Percentiles rank a stretch among this genome's conserved stretches.
Evolutionary conservation across 139 green algal genomes (phyloP).

Genomic region (Haematococcus lacustris): DNA sequence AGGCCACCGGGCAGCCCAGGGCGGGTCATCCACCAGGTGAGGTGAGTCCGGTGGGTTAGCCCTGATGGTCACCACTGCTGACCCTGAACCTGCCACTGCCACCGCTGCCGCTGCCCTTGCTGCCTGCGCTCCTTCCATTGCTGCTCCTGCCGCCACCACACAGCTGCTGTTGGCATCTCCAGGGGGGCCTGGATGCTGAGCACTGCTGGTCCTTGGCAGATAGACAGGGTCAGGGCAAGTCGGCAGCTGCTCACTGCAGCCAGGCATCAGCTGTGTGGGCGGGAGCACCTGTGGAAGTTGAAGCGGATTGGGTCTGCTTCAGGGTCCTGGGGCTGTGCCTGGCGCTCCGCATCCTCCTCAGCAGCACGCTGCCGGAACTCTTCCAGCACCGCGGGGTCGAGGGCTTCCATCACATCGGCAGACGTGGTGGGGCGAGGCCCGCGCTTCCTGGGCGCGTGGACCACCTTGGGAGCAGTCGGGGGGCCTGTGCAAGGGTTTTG

Average conservation of each 20-base stretch:
- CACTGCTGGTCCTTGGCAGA: no score
- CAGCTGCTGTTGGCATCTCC: not conserved
- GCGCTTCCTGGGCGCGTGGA: conserved; percentile 3
- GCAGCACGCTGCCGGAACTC: conserved; percentile 8
- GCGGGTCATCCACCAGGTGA: not conserved
- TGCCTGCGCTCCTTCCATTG: no score
- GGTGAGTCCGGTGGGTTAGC: not conserved
- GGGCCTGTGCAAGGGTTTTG: no score
- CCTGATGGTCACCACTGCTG: not conserved
- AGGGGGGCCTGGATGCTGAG: not conserved
- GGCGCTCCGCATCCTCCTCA: conserved; percentile 6
- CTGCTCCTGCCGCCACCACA: not conserved
- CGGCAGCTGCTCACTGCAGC: no score
- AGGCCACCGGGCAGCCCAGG: not conserved
- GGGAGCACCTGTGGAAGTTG: conserved; percentile 23
- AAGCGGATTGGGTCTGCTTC: conserved; percentile 14
- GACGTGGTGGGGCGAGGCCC: conserved; percentile 8
- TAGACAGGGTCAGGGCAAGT: no score
- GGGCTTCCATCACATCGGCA: not conserved
- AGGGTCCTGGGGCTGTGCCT: not conserved
- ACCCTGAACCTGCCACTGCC: no score
- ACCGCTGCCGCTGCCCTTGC: no score
- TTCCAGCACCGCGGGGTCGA: conserved; percentile 7
- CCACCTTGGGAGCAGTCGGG: no score
- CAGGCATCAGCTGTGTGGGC: no score